Evolutionary conservation across 805 yeast species (phyloP).

Genomic region (Pichia scutulata): DNA sequence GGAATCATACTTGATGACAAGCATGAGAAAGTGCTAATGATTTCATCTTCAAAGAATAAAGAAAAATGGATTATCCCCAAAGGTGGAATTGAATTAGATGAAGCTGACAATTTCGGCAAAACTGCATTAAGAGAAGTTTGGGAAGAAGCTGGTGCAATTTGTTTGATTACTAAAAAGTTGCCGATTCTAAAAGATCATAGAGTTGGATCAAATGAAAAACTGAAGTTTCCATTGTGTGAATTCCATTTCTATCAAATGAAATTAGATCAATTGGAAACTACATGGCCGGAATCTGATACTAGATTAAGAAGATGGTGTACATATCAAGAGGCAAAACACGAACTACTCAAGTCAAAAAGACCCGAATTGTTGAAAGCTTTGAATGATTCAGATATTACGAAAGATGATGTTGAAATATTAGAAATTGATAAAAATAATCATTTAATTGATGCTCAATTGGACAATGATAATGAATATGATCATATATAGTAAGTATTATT

Average conservation of each 20-base stretch:
- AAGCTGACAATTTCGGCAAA: slow-evolving; percentile 34
- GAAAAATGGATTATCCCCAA: slow-evolving; percentile 87
- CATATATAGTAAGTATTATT: background rate
- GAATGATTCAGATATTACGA: slow-evolving; percentile 43
- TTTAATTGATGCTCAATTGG: slow-evolving; percentile 3
- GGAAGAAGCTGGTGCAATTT: slow-evolving; percentile 95
- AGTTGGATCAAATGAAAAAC: background rate
- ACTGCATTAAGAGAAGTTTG: slow-evolving; percentile 86
- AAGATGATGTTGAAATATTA: slow-evolving; percentile 21
- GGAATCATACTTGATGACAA: slow-evolving; percentile 62
- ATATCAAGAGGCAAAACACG: slow-evolving; percentile 57
- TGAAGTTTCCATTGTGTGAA: slow-evolving; percentile 58
- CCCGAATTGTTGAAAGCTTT: slow-evolving; percentile 63
- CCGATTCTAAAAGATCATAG: slow-evolving; percentile 59
- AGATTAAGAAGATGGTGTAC: slow-evolving; percentile 73
- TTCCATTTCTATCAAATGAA: slow-evolving; percentile 81
- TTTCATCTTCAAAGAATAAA: slow-evolving; percentile 63
- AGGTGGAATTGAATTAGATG: slow-evolving; percentile 92
- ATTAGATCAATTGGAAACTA: slow-evolving; percentile 44
- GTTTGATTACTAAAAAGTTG: slow-evolving; percentile 44
- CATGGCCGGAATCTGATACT: slow-evolving; percentile 67
- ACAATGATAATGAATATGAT: slow-evolving; percentile 5
- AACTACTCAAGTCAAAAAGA: slow-evolving; percentile 48
- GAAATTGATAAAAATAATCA: slow-evolving; percentile 1
- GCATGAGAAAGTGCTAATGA: slow-evolving; percentile 61